phyloP scores from a whole-genome alignment of 2,329 filamentous ascomycete genomes.

The Tolypocladium amazonense region DNA sequence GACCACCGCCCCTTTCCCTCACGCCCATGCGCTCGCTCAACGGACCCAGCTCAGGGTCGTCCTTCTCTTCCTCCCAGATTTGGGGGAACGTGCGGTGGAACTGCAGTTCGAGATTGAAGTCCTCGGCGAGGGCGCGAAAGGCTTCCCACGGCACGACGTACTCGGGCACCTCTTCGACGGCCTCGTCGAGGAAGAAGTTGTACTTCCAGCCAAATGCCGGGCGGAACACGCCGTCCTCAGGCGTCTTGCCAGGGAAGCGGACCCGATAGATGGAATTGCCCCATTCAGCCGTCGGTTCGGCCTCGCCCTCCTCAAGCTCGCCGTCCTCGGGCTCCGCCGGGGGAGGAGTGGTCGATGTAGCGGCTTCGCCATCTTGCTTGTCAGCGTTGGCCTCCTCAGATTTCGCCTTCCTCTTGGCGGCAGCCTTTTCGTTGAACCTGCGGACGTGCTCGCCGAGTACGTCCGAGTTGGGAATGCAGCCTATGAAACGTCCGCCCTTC shows the following conservation, averaged over 20 bases:
- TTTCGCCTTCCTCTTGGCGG: slow-evolving; percentile 21
- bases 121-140: slow-evolving; percentile 88
- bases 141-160: slow-evolving; percentile 98
- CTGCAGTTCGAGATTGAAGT: slow-evolving; percentile 92
- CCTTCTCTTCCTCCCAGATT: slow-evolving; percentile 85
- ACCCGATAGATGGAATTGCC: slow-evolving; percentile 91
- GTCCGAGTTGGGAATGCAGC: slow-evolving; percentile 94
- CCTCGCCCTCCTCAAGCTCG: slow-evolving; percentile 50
- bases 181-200: slow-evolving; percentile 90
- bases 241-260: slow-evolving; percentile 73
- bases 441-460: slow-evolving; percentile 72
- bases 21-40: slow-evolving; percentile 96
- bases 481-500: slow-evolving; percentile 90
- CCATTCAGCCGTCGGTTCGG: slow-evolving; percentile 64
- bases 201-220: slow-evolving; percentile 98
- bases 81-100: slow-evolving; percentile 87
- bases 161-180: slow-evolving; percentile 91
- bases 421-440: slow-evolving; percentile 52
- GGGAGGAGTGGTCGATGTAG: slow-evolving; percentile 11
- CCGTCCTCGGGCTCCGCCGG: slow-evolving; percentile 25
- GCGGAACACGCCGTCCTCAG: slow-evolving; percentile 80
- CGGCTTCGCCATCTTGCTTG: slow-evolving; percentile 1
- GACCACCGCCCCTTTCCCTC: slow-evolving; percentile 56
- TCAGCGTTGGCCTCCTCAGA: slow-evolving; percentile 9
- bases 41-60: slow-evolving; percentile 68